Evolutionary conservation across 495 filamentous ascomycete genomes (phyloP), one percentile per base, ranked within the genome.

Genomic region (Penicillium waksmanii): DNA sequence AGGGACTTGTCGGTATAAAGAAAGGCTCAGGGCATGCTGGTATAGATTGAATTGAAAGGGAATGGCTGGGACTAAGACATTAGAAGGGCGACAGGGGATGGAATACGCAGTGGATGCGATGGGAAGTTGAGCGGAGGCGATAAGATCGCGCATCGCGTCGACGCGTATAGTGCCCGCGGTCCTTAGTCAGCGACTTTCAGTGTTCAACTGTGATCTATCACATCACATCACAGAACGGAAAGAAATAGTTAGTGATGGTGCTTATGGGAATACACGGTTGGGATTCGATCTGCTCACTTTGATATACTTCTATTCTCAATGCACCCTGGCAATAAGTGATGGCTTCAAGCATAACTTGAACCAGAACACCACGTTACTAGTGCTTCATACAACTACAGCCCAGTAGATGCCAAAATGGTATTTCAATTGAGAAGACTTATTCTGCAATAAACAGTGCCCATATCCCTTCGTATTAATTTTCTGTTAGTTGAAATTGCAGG

Each of bases 151-250:
- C 43, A 56, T 64, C 74, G 74, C 74, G 74, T 76, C 74, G 74
- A 77, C 75, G 75, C 75, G 75, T 77, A 69, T 66, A 77, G 70
- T 74, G 66, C 43, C 17, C 43, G 43, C 43, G 43, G 15, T 9
- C 3, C 13, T 46, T 46, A 46, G 43, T 46, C 43, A 46, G 43
- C 43, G 17, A 1, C 43, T 40, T 12, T n/a, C 23, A 23, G 23
- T 3, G 23, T 3, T n/a, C 15, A 10, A 17, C 15, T 46, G 18
- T 46, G 43, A 46, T 46, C 12, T n/a, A 46, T 46, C 43, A 46
- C 18, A 23, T 46, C 23, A 23, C 23, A 21, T 1, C 21, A 21
- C 1, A 21, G 21, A 21, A 21, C 21, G 21, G 1, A 21, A 21
- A 21, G 3, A 21, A 21, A n/a, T n/a, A n/a, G 21, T 21, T 21